A percentile compares a stretch with the other conserved stretches of the same genome.
These are phyloP conservation scores for Mycena pura DNA, from an alignment of 768 basidiomycete species.

Conservation along the genomic window DNA sequence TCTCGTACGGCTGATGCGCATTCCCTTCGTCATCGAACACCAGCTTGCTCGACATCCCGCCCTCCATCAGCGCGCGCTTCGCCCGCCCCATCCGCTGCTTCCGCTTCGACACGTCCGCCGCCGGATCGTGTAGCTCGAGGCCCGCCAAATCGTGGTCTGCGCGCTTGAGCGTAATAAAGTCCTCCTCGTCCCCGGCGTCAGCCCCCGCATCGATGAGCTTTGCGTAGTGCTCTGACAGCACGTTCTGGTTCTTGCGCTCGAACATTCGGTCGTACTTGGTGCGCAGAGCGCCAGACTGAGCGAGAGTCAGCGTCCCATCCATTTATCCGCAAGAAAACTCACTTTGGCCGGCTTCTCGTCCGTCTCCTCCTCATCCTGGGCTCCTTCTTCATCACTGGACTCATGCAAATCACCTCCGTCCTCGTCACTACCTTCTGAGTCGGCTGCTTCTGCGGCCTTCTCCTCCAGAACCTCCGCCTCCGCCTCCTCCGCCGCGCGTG, in stretches of 20 bases:
- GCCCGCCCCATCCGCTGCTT: constrained; percentile 78
- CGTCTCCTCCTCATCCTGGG: constrained; percentile 36
- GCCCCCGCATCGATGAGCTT: constrained; percentile 75
- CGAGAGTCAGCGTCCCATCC: neutral
- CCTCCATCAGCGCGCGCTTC: constrained; percentile 74
- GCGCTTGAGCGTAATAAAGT: constrained; percentile 95
- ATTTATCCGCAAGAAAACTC: constrained; percentile 11
- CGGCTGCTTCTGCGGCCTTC: constrained; percentile 21
- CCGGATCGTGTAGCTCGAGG: constrained; percentile 27
- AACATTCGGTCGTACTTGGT: constrained; percentile 99
- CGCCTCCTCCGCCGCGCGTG: constrained; percentile 49
- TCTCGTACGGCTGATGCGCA: constrained; percentile 83
- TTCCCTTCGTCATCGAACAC: constrained; percentile 91
- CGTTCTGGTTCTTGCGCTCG: constrained; percentile 91
- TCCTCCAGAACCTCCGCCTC: constrained; percentile 37
- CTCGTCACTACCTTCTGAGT: constrained; percentile 28
- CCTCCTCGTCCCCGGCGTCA: constrained; percentile 62
- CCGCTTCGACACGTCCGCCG: constrained; percentile 79
- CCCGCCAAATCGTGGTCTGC: constrained; percentile 74
- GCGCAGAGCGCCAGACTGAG: constrained; percentile 56
- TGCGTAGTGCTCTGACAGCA: constrained; percentile 88
- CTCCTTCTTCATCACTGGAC: constrained; percentile 26
- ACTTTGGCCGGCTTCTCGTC: constrained; percentile 51
- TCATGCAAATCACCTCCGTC: constrained; percentile 22
- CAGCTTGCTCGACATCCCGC: constrained; percentile 71